These are phyloP conservation scores for Opeltia flavorubescens DNA, from an alignment of 495 filamentous ascomycete species.

Conservation along the genomic window DNA sequence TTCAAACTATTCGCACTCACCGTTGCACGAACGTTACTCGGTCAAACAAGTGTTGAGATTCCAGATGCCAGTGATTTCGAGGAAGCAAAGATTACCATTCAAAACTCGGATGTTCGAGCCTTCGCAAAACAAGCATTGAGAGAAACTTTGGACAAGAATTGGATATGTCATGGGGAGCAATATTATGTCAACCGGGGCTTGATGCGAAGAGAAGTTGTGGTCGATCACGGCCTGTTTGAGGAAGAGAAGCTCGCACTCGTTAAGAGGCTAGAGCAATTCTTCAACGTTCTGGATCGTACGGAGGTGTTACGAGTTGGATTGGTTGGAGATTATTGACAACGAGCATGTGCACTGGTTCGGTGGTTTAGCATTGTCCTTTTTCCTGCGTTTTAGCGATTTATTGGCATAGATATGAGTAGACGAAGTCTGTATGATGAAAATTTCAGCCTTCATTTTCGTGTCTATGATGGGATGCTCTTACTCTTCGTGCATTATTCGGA, in stretches of 20 bases:
- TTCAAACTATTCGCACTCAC: slow-evolving; percentile 24
- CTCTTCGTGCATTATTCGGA: too few relatives aligned
- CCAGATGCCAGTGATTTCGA: neutral
- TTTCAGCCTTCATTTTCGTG: too few relatives aligned
- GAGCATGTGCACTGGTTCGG: too few relatives aligned
- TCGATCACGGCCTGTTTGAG: slow-evolving; percentile 18
- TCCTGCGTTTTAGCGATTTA: too few relatives aligned
- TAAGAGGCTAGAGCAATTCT: neutral
- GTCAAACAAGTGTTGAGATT: neutral
- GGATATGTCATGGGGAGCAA: slow-evolving; percentile 19
- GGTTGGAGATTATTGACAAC: too few relatives aligned
- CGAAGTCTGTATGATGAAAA: too few relatives aligned
- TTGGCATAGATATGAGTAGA: too few relatives aligned
- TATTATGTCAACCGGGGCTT: slow-evolving; percentile 23
- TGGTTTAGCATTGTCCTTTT: too few relatives aligned
- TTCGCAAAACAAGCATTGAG: slow-evolving; percentile 20
- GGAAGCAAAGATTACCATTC: neutral
- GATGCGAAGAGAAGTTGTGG: slow-evolving; percentile 20
- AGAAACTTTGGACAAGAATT: slow-evolving; percentile 18
- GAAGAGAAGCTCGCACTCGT: slow-evolving; percentile 15
- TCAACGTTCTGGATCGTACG: neutral
- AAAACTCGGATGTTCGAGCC: slow-evolving; percentile 11
- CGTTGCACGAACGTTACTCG: slow-evolving; percentile 14
- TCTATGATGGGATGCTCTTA: too few relatives aligned
- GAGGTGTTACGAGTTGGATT: too few relatives aligned